These are phyloP conservation scores for Yamadazyma sp. DNA, from an alignment of 805 yeast species.

Conservation along the genomic window DNA sequence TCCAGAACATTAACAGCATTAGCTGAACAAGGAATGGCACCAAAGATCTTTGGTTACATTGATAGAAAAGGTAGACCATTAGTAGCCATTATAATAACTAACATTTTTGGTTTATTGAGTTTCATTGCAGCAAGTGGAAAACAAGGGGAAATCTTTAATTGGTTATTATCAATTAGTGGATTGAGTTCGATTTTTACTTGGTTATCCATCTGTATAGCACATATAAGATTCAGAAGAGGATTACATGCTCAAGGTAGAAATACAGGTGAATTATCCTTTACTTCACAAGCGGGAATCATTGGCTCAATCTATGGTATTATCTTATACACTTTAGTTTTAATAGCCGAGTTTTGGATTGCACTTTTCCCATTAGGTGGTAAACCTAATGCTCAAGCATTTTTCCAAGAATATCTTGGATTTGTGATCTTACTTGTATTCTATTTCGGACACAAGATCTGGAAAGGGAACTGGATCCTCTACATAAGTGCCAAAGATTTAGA, in stretches of 20 bases:
- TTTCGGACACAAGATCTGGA: conserved; percentile 40
- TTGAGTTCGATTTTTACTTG: conserved; percentile 41
- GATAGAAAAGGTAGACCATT: conserved; percentile 80
- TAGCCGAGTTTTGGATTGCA: conserved; percentile 44
- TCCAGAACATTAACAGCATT: conserved; percentile 67
- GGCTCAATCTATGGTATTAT: conserved; percentile 35
- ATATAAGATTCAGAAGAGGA: conserved; percentile 38
- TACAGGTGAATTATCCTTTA: conserved; percentile 33
- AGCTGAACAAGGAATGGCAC: conserved; percentile 65
- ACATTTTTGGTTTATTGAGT: conserved; percentile 55
- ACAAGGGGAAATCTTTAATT: conserved; percentile 38
- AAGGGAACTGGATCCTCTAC: conserved; percentile 34
- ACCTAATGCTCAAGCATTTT: conserved; percentile 34
- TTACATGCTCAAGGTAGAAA: conserved; percentile 31
- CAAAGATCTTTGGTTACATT: conserved; percentile 59
- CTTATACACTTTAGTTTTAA: conserved; percentile 32
- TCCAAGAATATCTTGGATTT: conserved; percentile 35
- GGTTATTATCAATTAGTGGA: conserved; percentile 41
- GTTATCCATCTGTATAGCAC: conserved; percentile 39
- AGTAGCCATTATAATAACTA: conserved; percentile 57
- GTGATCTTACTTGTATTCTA: conserved; percentile 35
- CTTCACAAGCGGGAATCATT: conserved; percentile 34
- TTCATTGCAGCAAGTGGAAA: conserved; percentile 45
- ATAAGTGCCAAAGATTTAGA: conserved; percentile 36
- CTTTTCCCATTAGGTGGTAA: conserved; percentile 36